A percentile compares a stretch with the other conserved stretches of the same genome.
Conservation (phyloP, 306 rosid genomes). For the Hippophae gyantsensis region DNA sequence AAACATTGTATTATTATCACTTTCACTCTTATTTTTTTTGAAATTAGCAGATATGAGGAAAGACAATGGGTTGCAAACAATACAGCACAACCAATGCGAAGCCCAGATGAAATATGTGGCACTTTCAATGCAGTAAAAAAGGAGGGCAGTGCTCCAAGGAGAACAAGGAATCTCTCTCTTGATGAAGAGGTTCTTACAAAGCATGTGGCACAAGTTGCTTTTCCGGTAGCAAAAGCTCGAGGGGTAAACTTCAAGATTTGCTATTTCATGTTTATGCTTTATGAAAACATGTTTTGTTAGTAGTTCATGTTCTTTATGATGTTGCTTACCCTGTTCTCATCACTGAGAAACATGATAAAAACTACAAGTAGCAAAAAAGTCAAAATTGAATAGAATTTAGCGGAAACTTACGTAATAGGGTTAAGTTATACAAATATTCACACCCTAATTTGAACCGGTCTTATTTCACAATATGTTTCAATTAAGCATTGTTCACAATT, state of each 20-base stretch:
- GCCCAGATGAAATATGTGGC: constrained; percentile 24
- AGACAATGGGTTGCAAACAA: constrained; percentile 49
- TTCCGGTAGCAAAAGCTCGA: constrained; percentile 26
- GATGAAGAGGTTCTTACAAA: constrained; percentile 58
- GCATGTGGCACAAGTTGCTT: constrained; percentile 24
- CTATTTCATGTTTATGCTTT: constrained; percentile 1
- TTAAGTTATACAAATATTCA: no score
- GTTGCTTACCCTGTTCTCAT: no score
- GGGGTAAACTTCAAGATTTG: constrained; percentile 33
- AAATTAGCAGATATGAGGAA: constrained; percentile 58
- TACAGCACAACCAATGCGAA: constrained; percentile 24
- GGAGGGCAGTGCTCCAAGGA: constrained; percentile 27
- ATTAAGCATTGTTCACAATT: no score
- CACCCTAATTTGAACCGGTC: no score
- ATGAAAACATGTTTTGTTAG: neutral
- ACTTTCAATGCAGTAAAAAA: constrained; percentile 19
- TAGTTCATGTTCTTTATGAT: neutral
- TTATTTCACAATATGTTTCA: no score
- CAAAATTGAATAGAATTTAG: no score
- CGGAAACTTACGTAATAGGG: no score
- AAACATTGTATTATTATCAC: constrained; percentile 16
- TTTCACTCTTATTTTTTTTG: constrained; percentile 14
- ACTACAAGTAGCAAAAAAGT: no score
- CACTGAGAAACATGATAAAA: no score
- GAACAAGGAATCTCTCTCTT: constrained; percentile 53